A percentile compares a stretch with the other conserved stretches of the same genome.
phyloP scores from a whole-genome alignment of 805 yeast species.

The Yarrowia sp. region DNA sequence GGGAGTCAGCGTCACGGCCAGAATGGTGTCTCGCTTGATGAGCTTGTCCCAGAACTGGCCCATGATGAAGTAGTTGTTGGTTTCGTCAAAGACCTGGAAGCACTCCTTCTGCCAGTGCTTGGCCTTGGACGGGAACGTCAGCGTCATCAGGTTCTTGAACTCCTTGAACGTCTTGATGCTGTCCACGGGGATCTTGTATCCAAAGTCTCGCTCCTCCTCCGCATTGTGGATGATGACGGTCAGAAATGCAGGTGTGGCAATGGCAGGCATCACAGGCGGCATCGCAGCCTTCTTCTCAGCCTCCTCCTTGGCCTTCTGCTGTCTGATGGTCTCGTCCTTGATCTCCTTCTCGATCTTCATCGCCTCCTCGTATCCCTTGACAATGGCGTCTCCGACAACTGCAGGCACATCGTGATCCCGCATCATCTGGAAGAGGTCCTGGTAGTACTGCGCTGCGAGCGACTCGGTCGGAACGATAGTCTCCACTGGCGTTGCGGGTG shows the following conservation, averaged over 20 bases:
- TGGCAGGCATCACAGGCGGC: background rate
- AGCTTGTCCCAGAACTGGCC: constrained; percentile 24
- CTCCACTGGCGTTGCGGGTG: background rate
- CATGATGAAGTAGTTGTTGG: constrained; percentile 19
- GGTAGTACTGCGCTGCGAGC: constrained; percentile 13
- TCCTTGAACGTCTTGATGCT: constrained; percentile 7
- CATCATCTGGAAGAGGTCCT: constrained; percentile 14
- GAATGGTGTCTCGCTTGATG: background rate
- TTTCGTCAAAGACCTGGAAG: constrained; percentile 16
- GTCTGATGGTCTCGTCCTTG: background rate
- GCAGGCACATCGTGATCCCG: constrained; percentile 1
- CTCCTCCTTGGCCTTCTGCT: background rate
- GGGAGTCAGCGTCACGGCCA: background rate
- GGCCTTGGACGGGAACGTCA: constrained; percentile 10
- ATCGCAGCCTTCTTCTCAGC: background rate
- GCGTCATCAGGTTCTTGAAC: background rate
- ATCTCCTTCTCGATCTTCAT: constrained; percentile 8
- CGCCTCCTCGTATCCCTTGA: constrained; percentile 16
- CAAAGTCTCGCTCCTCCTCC: constrained; percentile 4
- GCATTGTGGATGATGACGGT: background rate
- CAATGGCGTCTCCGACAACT: background rate
- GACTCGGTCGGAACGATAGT: background rate
- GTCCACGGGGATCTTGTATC: constrained; percentile 16
- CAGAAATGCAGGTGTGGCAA: background rate
- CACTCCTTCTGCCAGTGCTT: constrained; percentile 19